Base-by-base conservation (phyloP, 1,139 yeast genomes). In the Torulaspora globosa region DNA sequence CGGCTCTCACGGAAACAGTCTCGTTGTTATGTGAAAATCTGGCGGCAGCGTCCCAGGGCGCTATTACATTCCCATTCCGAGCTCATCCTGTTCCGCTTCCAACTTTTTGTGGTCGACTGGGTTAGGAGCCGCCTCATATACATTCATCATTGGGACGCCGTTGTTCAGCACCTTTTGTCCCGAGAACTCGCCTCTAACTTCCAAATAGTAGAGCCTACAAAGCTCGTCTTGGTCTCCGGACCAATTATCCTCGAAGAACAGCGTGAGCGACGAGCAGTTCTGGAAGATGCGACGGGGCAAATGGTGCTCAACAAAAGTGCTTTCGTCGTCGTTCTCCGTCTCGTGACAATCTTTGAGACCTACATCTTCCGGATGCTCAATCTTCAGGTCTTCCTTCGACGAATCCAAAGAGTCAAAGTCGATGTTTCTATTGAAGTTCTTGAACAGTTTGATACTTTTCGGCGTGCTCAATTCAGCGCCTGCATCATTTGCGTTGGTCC, bases 61-160 rank as follows among this genome's bases (percentile, higher is more conserved):
- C 12, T 3, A 16, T 39, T 34, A 52, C 48, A 45, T 37, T 6
- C 57, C 56, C 7, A 53, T 14, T 18, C 50, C 51, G 8, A 49
- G 21, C 11, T 46, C 44, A 19, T 46, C 45, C n/a, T 32, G 37
- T 12, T 58, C 60, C 1, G 53, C 26, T 45, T 61, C 63, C 33
- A 75, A 46, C 52, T 72, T 78, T 59, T 82, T 81, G 66, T 90
- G 97, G 62, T 90, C 97, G 2, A 84, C 79, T 0, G 96, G 96
- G 61, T 89, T 89, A 5, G 97, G 94, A 1, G 96, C 95, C 50
- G 89, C 79, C 65, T 90, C 97, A 65, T 90, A 90, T 23, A 84
- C 61, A 1, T 95, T 74, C 16, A 84, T 75, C 15, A 95, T 26
- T 3, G 60, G 63, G 9, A 56, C 48, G 79, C 87, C 56, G 74